Conservation (phyloP, 176 grass and related monocot species). For the Miscanthus lutarioriparius region DNA sequence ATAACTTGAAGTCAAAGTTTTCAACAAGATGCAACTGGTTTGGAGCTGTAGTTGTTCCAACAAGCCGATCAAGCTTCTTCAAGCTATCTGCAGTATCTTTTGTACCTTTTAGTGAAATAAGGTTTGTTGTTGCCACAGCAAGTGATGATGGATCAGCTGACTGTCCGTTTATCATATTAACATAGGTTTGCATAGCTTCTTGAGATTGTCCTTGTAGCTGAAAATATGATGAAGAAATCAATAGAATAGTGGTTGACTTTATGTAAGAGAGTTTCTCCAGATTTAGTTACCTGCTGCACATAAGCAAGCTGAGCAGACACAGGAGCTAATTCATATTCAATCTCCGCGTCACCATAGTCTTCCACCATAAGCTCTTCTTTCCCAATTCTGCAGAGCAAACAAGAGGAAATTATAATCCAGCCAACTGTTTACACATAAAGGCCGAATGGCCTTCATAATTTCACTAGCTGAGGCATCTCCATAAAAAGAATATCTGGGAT, state of each 20-base stretch:
- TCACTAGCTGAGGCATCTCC: conserved; percentile 1
- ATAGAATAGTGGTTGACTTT: conserved; percentile 16
- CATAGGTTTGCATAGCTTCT: conserved; percentile 80
- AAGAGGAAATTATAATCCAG: conserved; percentile 16
- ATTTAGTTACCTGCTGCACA: conserved; percentile 70
- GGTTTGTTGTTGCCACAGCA: conserved; percentile 79
- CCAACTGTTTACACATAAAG: background rate
- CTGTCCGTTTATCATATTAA: conserved; percentile 53
- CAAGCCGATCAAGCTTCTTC: conserved; percentile 68
- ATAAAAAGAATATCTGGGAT: conserved; percentile 7
- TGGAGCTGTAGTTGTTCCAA: conserved; percentile 60
- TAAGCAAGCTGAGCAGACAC: conserved; percentile 83
- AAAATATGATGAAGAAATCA: conserved; percentile 34
- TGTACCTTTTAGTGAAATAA: conserved; percentile 77
- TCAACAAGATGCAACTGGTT: conserved; percentile 69
- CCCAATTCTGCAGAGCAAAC: conserved; percentile 61
- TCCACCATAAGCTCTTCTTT: conserved; percentile 85
- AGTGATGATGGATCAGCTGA: conserved; percentile 65
- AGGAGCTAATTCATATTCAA: conserved; percentile 82
- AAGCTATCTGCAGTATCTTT: conserved; percentile 79
- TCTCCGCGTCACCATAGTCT: conserved; percentile 65
- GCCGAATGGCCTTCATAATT: background rate
- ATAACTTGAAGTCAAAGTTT: conserved; percentile 74
- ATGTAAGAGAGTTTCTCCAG: background rate
- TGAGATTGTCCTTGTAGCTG: conserved; percentile 79